Percentiles rank a stretch among this genome's conserved stretches.
Conservation (phyloP, 129 eudicot genomes). For the Apium graveolens region DNA sequence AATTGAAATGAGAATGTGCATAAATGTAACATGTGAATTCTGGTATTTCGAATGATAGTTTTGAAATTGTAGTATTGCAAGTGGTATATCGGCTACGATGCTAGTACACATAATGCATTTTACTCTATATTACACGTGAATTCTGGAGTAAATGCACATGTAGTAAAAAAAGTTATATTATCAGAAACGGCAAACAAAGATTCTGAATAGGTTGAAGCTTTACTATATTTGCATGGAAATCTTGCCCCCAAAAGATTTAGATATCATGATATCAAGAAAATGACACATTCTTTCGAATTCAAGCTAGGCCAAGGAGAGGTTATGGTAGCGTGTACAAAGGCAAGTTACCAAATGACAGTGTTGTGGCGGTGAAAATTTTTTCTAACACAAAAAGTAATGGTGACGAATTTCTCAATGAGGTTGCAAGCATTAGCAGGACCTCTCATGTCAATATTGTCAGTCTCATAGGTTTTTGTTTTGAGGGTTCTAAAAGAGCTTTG, state of each 20-base stretch:
- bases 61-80: too few species aligned
- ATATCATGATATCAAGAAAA: not conserved
- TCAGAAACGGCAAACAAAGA: not conserved
- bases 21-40: too few species aligned
- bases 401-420: constrained; percentile 6
- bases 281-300: not conserved
- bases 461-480: constrained; percentile 6
- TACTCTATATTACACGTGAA: too few species aligned
- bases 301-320: not conserved
- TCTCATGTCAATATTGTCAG: not conserved
- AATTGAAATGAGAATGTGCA: too few species aligned
- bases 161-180: too few species aligned
- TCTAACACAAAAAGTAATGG: not conserved
- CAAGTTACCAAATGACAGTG: not conserved
- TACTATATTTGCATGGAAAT: not conserved
- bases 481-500: not conserved
- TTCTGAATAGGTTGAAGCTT: not conserved
- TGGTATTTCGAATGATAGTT: too few species aligned
- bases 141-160: too few species aligned
- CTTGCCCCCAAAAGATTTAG: not conserved
- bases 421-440: constrained; percentile 5
- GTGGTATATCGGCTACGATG: too few species aligned
- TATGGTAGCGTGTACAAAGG: constrained; percentile 2
- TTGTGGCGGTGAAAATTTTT: constrained; percentile 1
- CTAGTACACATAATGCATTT: too few species aligned